Conservation (phyloP, 176 grass and related monocot genomes). For the Puccinellia tenuiflora region DNA sequence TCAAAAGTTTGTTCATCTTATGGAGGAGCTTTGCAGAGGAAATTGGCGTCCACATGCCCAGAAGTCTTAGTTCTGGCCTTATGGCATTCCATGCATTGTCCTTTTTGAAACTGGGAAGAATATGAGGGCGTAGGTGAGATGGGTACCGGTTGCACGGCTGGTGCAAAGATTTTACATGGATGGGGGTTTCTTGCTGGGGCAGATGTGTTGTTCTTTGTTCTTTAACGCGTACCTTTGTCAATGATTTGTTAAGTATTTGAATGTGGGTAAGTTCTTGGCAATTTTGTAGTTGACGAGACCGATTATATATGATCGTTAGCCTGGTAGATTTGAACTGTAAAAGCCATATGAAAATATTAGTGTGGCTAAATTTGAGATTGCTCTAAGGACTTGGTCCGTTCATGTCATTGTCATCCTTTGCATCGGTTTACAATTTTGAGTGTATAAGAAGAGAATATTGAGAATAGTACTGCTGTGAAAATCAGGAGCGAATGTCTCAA, state of each 20-base stretch:
- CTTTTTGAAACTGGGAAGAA: constrained; percentile 25
- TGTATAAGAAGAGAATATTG: background rate
- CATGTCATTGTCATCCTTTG: background rate
- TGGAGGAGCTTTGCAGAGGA: constrained; percentile 46
- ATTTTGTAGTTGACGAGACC: constrained; percentile 43
- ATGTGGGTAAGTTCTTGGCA: background rate
- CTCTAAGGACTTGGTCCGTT: background rate
- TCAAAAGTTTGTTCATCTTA: constrained; percentile 40
- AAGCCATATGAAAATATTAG: background rate
- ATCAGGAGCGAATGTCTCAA: background rate
- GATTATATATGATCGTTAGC: background rate
- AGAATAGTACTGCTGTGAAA: background rate
- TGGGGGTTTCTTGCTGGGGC: background rate
- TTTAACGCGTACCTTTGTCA: background rate
- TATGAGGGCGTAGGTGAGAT: background rate
- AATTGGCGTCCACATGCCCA: constrained; percentile 48
- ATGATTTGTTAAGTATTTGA: constrained; percentile 12
- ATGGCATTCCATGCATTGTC: background rate
- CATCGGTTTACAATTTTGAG: background rate
- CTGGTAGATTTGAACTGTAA: background rate
- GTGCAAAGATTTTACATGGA: background rate
- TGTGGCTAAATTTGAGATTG: background rate
- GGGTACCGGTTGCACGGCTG: constrained; percentile 11
- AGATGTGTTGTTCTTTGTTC: constrained; percentile 14
- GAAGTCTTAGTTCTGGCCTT: constrained; percentile 35